phyloP scores from a whole-genome alignment of 768 basidiomycete species.

The Boletus coccyginus region DNA sequence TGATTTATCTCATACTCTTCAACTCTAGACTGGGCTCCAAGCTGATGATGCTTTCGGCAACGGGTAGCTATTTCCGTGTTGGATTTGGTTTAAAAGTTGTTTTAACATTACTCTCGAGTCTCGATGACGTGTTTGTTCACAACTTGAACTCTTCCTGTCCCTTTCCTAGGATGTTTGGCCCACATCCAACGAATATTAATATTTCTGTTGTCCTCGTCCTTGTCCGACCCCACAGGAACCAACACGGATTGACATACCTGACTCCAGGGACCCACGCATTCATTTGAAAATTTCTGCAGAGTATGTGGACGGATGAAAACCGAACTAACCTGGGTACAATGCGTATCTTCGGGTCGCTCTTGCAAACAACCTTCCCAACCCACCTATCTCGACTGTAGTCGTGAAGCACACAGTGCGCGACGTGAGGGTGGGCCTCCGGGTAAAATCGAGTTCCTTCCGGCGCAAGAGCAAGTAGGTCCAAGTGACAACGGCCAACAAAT shows the following conservation, averaged over 20 bases:
- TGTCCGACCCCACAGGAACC: no score
- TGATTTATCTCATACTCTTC: conserved; percentile 3
- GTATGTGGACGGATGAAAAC: not conserved
- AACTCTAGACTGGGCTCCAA: conserved; percentile 3
- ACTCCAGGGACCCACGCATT: not conserved
- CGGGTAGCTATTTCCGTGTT: not conserved
- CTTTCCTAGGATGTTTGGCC: not conserved
- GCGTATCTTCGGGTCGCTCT: not conserved
- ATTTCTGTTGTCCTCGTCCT: not conserved
- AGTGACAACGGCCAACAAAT: no score
- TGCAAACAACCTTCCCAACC: no score
- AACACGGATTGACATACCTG: not conserved
- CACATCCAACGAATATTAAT: not conserved
- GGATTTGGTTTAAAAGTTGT: not conserved
- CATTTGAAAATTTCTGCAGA: not conserved
- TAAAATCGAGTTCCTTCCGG: no score
- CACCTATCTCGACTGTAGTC: no score
- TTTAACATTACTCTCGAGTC: not conserved
- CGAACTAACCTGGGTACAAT: not conserved
- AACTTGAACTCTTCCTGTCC: not conserved
- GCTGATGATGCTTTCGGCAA: not conserved
- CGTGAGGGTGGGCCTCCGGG: no score
- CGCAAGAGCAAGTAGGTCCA: no score
- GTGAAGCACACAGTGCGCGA: no score
- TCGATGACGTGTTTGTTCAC: not conserved